Evolutionary conservation across 2,329 filamentous ascomycete species (phyloP).

Genomic region (Paramyrothecium sp.): DNA sequence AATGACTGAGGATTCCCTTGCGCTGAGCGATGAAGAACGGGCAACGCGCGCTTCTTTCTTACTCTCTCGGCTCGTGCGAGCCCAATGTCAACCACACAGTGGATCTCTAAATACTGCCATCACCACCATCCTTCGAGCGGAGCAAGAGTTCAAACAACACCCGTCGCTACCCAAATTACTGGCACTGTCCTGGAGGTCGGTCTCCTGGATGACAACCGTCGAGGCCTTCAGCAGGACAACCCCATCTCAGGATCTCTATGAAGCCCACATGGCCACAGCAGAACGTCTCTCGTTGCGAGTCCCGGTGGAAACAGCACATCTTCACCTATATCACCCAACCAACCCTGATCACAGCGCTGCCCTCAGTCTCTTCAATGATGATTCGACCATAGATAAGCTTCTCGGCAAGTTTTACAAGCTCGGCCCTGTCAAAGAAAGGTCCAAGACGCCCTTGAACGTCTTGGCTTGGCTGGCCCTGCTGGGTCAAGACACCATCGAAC

Average conservation of each 20-base stretch:
- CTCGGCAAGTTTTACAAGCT: too few relatives aligned
- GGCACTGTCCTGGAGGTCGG: slow-evolving; percentile 40
- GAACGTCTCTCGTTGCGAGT: slow-evolving; percentile 34
- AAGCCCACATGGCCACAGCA: slow-evolving; percentile 49
- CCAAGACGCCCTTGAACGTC: slow-evolving; percentile 24
- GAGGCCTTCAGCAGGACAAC: slow-evolving; percentile 42
- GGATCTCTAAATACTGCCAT: slow-evolving; percentile 50
- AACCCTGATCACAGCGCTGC: slow-evolving; percentile 46
- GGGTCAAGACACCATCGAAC: slow-evolving; percentile 45
- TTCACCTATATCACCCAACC: slow-evolving; percentile 54
- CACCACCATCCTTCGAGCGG: slow-evolving; percentile 44
- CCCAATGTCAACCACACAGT: slow-evolving; percentile 35
- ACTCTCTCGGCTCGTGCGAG: slow-evolving; percentile 40
- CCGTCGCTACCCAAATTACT: slow-evolving; percentile 34
- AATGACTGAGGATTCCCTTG: slow-evolving; percentile 22
- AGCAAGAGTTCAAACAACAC: slow-evolving; percentile 36
- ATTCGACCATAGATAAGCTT: too few relatives aligned
- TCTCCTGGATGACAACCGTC: slow-evolving; percentile 54
- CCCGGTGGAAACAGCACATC: slow-evolving; percentile 48
- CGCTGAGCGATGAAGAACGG: slow-evolving; percentile 16
- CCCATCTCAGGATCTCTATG: slow-evolving; percentile 48
- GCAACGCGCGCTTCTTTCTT: slow-evolving; percentile 27
- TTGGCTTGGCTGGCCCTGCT: slow-evolving; percentile 37
- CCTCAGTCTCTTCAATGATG: slow-evolving; percentile 41
- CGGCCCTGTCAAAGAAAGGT: slow-evolving; percentile 11